A percentile compares a stretch with the other conserved stretches of the same genome.
Evolutionary conservation across 2,329 filamentous ascomycete genomes (phyloP).

Genomic region (Cladosporium austrohemisphaericum): DNA sequence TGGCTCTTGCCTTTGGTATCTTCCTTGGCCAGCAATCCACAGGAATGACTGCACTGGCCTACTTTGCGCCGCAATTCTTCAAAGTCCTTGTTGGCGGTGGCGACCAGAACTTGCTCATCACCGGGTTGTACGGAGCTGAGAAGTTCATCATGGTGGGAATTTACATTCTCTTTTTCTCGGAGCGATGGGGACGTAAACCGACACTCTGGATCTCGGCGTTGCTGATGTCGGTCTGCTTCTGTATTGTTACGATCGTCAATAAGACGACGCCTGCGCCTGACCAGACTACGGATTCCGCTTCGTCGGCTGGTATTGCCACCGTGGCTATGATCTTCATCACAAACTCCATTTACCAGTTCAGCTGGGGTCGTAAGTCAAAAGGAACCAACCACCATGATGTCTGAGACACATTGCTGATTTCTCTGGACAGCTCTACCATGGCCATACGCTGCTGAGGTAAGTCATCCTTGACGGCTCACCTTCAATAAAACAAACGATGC

Average conservation of each 20-base stretch:
- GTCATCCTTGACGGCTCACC: conserved; percentile 26
- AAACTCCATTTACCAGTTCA: conserved; percentile 52
- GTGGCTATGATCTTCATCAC: conserved; percentile 55
- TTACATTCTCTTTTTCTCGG: conserved; percentile 52
- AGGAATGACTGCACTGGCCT: conserved; percentile 52
- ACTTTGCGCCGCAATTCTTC: conserved; percentile 56
- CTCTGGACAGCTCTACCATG: conserved; percentile 52
- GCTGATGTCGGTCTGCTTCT: conserved; percentile 36
- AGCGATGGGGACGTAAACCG: conserved; percentile 42
- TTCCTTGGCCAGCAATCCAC: conserved; percentile 54
- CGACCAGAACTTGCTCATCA: conserved; percentile 47
- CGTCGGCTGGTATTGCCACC: conserved; percentile 46
- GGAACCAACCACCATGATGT: too few relatives aligned
- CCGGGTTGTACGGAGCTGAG: conserved; percentile 52
- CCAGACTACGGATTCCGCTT: conserved; percentile 24
- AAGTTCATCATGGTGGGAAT: conserved; percentile 49
- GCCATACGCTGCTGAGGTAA: conserved; percentile 39
- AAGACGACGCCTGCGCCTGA: conserved; percentile 28
- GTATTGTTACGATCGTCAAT: conserved; percentile 34
- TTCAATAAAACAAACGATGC: background rate
- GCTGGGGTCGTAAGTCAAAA: too few relatives aligned
- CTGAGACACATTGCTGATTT: too few relatives aligned
- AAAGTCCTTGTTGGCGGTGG: conserved; percentile 47
- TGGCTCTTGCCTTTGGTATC: conserved; percentile 44
- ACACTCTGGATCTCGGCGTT: conserved; percentile 27